A percentile compares a stretch with the other conserved stretches of the same genome.
Evolutionary conservation across 2,329 filamentous ascomycete genomes (phyloP).

Genomic region (Aspergillus sp.): DNA sequence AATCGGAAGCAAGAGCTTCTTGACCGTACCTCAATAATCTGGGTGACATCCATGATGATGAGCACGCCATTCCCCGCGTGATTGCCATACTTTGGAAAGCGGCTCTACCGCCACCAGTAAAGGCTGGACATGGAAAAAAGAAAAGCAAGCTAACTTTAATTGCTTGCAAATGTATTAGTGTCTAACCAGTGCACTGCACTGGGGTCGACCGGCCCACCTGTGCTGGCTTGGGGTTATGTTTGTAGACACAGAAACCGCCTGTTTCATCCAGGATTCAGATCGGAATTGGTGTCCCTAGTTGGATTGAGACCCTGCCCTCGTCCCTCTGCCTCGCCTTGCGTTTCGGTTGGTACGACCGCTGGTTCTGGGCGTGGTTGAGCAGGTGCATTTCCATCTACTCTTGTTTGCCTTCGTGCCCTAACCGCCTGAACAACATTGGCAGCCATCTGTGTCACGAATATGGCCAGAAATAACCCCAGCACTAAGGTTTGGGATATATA

Average conservation of each 20-base stretch:
- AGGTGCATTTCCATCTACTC: slow-evolving; percentile 1
- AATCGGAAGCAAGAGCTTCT: background rate
- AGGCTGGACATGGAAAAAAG: background rate
- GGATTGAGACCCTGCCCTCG: background rate
- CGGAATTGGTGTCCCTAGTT: background rate
- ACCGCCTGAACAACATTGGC: slow-evolving; percentile 29
- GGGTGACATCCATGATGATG: background rate
- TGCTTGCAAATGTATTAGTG: background rate
- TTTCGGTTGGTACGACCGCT: slow-evolving; percentile 1
- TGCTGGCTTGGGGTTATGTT: background rate
- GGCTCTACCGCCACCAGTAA: background rate
- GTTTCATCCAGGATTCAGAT: background rate
- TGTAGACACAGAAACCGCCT: background rate
- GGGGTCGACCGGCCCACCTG: background rate
- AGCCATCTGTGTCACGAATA: slow-evolving; percentile 32
- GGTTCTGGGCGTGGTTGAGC: slow-evolving; percentile 1
- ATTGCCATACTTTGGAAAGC: background rate
- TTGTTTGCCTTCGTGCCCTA: slow-evolving; percentile 22
- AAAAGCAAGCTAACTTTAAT: background rate
- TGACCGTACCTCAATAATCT: background rate
- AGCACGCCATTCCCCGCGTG: background rate
- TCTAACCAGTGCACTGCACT: background rate
- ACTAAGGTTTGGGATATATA: slow-evolving; percentile 35
- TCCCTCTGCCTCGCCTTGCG: slow-evolving; percentile 15
- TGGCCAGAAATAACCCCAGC: slow-evolving; percentile 30